Evolutionary conservation across 225 moss, liverwort and hornwort genomes (phyloP).

Genomic region (Thuidium tamariscinum): DNA sequence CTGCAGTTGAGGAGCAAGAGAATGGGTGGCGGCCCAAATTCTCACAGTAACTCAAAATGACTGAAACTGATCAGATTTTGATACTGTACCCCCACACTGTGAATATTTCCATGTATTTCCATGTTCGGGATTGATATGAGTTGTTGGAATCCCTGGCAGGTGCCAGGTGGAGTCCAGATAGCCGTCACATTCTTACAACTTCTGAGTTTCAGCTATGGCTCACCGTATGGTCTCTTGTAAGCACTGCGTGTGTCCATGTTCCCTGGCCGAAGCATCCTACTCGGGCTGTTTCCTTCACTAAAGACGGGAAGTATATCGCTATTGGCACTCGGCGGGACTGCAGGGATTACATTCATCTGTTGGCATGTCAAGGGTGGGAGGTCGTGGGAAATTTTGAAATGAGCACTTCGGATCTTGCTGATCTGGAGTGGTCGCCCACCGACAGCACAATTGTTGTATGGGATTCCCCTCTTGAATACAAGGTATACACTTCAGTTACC

Average conservation of each 20-base stretch:
- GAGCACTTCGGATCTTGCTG: constrained; percentile 58
- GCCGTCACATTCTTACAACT: constrained; percentile 92
- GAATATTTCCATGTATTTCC: neutral
- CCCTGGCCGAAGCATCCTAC: constrained; percentile 94
- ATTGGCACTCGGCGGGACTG: constrained; percentile 85
- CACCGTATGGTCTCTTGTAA: constrained; percentile 93
- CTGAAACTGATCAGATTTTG: neutral
- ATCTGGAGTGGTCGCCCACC: constrained; percentile 92
- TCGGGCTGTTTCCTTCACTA: constrained; percentile 63
- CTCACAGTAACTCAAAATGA: neutral
- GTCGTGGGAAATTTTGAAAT: constrained; percentile 75
- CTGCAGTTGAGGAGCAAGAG: neutral
- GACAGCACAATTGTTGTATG: constrained; percentile 93
- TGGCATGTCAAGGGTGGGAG: constrained; percentile 87
- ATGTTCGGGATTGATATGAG: neutral
- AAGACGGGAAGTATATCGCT: constrained; percentile 83
- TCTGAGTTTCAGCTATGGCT: constrained; percentile 93
- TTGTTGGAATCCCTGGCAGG: constrained; percentile 11
- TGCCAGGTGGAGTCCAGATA: constrained; percentile 98
- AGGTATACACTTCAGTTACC: constrained; percentile 30
- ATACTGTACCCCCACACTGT: neutral
- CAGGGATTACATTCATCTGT: constrained; percentile 71
- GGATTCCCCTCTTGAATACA: constrained; percentile 98
- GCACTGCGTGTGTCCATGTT: constrained; percentile 91
- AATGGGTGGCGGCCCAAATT: neutral